Percentiles rank a stretch among this genome's conserved stretches.
phyloP scores from a whole-genome alignment of 2,329 filamentous ascomycete species.

The Raffaelea deltoideospora region DNA sequence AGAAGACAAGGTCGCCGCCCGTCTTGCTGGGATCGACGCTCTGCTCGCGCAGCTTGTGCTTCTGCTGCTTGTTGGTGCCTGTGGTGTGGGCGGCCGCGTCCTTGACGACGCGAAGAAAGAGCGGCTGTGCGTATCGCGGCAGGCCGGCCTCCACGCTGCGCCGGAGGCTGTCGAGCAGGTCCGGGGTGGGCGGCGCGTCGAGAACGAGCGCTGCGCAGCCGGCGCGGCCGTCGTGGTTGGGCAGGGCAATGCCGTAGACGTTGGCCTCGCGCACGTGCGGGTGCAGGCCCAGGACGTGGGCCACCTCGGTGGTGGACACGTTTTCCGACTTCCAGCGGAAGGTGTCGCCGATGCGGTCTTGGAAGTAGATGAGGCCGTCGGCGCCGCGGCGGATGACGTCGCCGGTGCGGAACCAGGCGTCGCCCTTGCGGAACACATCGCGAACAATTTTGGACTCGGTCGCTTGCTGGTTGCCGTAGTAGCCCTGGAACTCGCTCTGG shows the following conservation, averaged over 20 bases:
- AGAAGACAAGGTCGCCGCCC: conserved; percentile 36
- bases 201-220: conserved; percentile 46
- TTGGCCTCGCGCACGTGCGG: conserved; percentile 60
- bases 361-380: conserved; percentile 64
- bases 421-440: conserved; percentile 57
- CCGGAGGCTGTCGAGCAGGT: conserved; percentile 41
- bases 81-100: conserved; percentile 48
- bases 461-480: conserved; percentile 59
- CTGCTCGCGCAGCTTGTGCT: conserved; percentile 53
- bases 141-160: conserved; percentile 40
- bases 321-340: conserved; percentile 77
- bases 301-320: conserved; percentile 68
- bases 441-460: conserved; percentile 60
- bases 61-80: conserved; percentile 83
- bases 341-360: conserved; percentile 65
- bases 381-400: conserved; percentile 59
- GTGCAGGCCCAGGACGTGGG: conserved; percentile 56
- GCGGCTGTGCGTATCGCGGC: conserved; percentile 59
- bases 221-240: conserved; percentile 68
- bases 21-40: conserved; percentile 54
- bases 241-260: conserved; percentile 69
- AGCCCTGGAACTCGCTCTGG: conserved; percentile 58
- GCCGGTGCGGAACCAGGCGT: conserved; percentile 74
- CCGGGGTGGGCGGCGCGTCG: conserved; percentile 25
- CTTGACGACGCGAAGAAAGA: conserved; percentile 57